A percentile compares a stretch with the other conserved stretches of the same genome.
phyloP scores from a whole-genome alignment of 805 yeast genomes.

The Tetrapisispora arboricola region DNA sequence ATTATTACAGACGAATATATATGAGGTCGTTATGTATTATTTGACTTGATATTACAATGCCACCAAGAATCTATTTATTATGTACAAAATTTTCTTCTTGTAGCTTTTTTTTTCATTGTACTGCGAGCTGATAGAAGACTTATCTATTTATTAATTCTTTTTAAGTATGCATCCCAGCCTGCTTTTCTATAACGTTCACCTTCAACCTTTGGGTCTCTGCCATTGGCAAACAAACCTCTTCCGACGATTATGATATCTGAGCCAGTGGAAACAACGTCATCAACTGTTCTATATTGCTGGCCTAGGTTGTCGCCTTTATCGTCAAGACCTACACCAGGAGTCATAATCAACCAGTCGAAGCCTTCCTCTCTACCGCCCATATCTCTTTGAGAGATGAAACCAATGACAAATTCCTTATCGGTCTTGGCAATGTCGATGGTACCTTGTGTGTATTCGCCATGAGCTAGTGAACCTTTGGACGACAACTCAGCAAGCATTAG shows the following conservation, averaged over 20 bases:
- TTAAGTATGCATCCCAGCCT: constrained; percentile 85
- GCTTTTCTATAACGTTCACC: constrained; percentile 84
- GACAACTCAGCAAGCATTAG: constrained; percentile 93
- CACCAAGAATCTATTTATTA: not conserved
- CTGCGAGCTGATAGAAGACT: too few species aligned
- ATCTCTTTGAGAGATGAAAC: constrained; percentile 87
- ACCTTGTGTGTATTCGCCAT: constrained; percentile 77
- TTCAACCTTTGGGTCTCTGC: constrained; percentile 81
- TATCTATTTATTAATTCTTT: not conserved
- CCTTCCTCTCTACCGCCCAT: constrained; percentile 79
- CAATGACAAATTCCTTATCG: constrained; percentile 85
- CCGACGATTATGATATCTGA: constrained; percentile 97
- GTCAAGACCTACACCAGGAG: constrained; percentile 97
- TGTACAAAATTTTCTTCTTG: not conserved
- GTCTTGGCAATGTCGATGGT: constrained; percentile 85
- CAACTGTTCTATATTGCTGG: constrained; percentile 91
- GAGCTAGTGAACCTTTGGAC: constrained; percentile 86
- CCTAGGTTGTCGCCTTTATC: constrained; percentile 94
- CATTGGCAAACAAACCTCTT: constrained; percentile 89
- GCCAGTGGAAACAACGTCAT: constrained; percentile 74
- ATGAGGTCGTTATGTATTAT: too few species aligned
- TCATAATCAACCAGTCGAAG: constrained; percentile 92
- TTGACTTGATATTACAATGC: not conserved
- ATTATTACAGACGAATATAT: too few species aligned
- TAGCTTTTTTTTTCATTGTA: not conserved